Evolutionary conservation across 306 rosid genomes (phyloP).

Genomic region (Elaeagnus macrophylla): DNA sequence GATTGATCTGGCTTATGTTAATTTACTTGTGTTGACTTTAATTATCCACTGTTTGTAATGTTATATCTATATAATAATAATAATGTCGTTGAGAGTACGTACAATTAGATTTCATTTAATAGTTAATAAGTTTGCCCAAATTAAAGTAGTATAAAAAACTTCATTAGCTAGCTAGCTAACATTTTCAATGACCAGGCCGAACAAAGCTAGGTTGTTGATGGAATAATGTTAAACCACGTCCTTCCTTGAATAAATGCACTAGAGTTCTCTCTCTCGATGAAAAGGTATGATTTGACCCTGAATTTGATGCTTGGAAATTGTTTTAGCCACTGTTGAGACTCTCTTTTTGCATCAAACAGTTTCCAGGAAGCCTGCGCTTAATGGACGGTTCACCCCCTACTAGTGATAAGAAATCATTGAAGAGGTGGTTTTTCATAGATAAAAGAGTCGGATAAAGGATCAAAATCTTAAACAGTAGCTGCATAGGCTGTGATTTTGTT

Average conservation of each 20-base stretch:
- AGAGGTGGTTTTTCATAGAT: slow-evolving; percentile 93
- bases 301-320: neutral
- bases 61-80: too few species aligned
- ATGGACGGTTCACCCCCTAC: slow-evolving; percentile 70
- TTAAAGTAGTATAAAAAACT: neutral
- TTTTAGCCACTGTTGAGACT: slow-evolving; percentile 3
- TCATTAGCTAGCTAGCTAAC: too few species aligned
- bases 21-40: too few species aligned
- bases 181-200: neutral
- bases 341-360: slow-evolving; percentile 16
- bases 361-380: slow-evolving; percentile 49
- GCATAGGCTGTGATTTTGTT: slow-evolving; percentile 3
- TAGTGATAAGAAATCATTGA: slow-evolving; percentile 71
- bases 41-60: too few species aligned
- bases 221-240: slow-evolving; percentile 11
- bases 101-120: too few species aligned
- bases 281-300: slow-evolving; percentile 22
- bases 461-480: neutral
- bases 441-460: slow-evolving; percentile 61
- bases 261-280: slow-evolving; percentile 27
- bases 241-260: slow-evolving; percentile 24
- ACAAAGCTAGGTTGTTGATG: neutral
- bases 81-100: too few species aligned
- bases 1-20: too few species aligned
- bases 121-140: too few species aligned